Base-by-base conservation (phyloP, 257 asterid genomes). In the Solanum sitiens region DNA sequence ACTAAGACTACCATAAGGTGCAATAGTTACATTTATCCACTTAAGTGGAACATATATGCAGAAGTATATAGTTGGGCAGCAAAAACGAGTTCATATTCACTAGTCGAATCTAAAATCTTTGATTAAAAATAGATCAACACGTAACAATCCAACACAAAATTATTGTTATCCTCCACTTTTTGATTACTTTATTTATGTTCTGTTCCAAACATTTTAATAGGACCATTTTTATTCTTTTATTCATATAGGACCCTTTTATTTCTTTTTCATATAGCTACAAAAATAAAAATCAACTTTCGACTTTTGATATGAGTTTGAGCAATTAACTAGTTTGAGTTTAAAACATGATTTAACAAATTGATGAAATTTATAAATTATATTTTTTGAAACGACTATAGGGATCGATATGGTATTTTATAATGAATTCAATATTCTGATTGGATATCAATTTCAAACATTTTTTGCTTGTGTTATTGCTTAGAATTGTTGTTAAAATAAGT, bases 41-140 rank as follows among this genome's bases (percentile, higher is more conserved):
- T 56, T 53, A 10, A 56, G 8, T 56, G 10, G n/a, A 56, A 7
- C 11, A 56, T 56, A 56, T 56, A 56, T 56, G 65, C 11, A 18
- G 18, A 18, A 2, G n/a, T 56, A 56, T 56, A 7, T 16, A 1
- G 4, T 56, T 56, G 25, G 25, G 5, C 11, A 59, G 5, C 11
- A 56, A 20, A 20, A 59, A 7, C 0, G 5, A 59, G 20, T 59
- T 20, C 0, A 20, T 59, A 20, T 20, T 59, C 2, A 20, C 11
- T 59, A 0, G 1, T 3, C 5, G 0, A 59, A 59, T 59, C 0
- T 59, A 59, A 20, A 59, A 59, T 0, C 5, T 59, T 59, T 20
- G 5, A 20, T 59, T 59, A 59, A 59, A 59, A 59, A 8, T 20
- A 20, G 25, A 7, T 0, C 0, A 7, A 0, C 4, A 3, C 1